Conservation (phyloP, 2,329 filamentous ascomycete species). For the Ophiosphaerella korrae region DNA sequence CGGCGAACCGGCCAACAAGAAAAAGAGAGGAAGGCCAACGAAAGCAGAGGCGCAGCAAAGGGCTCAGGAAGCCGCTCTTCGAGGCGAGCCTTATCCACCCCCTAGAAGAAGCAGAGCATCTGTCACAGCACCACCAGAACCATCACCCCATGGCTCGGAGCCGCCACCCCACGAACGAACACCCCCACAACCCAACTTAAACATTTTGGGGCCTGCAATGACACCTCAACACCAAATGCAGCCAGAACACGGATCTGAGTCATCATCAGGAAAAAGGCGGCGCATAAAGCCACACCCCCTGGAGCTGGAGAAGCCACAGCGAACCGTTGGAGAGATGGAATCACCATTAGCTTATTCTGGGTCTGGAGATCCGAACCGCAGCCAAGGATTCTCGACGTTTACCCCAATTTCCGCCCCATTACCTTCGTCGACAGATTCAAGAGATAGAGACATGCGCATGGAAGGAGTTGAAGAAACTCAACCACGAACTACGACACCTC, state of each 20-base stretch:
- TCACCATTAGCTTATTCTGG: slow-evolving; percentile 36
- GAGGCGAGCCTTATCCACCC: slow-evolving; percentile 48
- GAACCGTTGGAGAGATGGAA: slow-evolving; percentile 33
- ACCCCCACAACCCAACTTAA: slow-evolving; percentile 30
- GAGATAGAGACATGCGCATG: slow-evolving; percentile 44
- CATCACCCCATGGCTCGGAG: slow-evolving; percentile 28
- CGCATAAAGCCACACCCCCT: slow-evolving; percentile 39
- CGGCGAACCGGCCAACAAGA: slow-evolving; percentile 49
- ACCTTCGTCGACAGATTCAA: slow-evolving; percentile 37
- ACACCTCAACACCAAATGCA: slow-evolving; percentile 38
- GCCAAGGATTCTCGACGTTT: slow-evolving; percentile 39
- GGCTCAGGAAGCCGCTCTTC: slow-evolving; percentile 48
- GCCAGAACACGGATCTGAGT: slow-evolving; percentile 36
- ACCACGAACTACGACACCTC: slow-evolving; percentile 47
- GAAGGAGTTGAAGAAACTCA: slow-evolving; percentile 47
- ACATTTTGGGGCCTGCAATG: slow-evolving; percentile 23
- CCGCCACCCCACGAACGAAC: slow-evolving; percentile 31
- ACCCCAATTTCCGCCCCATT: slow-evolving; percentile 45
- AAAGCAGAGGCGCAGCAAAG: slow-evolving; percentile 54
- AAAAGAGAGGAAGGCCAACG: slow-evolving; percentile 55
- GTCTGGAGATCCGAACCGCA: slow-evolving; percentile 33
- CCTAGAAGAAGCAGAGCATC: slow-evolving; percentile 42
- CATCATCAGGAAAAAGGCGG: slow-evolving; percentile 44
- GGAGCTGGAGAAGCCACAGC: slow-evolving; percentile 38
- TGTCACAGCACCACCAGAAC: slow-evolving; percentile 32